Percentiles rank a stretch among this genome's conserved stretches.
These are phyloP conservation scores for Podospora comata DNA, from an alignment of 495 filamentous ascomycete genomes.

Conservation along the genomic window DNA sequence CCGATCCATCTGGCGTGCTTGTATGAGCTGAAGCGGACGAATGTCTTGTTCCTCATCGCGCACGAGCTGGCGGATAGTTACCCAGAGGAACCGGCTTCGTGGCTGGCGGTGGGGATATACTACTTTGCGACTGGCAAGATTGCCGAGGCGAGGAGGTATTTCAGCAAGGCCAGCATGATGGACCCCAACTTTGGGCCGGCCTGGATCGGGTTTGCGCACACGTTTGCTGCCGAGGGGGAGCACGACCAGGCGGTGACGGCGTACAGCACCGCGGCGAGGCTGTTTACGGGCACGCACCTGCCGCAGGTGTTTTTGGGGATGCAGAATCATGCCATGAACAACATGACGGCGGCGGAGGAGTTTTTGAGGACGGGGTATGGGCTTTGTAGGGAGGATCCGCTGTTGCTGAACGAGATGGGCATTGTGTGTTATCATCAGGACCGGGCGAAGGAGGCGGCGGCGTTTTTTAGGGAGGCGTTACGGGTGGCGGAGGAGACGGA, in stretches of 20 bases:
- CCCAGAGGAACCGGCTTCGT: constrained; percentile 84
- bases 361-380: constrained; percentile 84
- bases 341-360: constrained; percentile 92
- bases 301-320: constrained; percentile 96
- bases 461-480: constrained; percentile 71
- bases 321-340: constrained; percentile 95
- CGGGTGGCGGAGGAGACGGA: constrained; percentile 73
- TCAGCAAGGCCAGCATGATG: constrained; percentile 95
- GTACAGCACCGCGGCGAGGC: constrained; percentile 89
- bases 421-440: constrained; percentile 93
- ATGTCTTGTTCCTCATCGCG: constrained; percentile 86
- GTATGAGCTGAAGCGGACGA: constrained; percentile 81
- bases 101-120: constrained; percentile 92
- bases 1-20: constrained; percentile 90
- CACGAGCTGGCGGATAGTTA: constrained; percentile 92
- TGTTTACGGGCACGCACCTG: constrained; percentile 96
- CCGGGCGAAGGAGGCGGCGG: constrained; percentile 65
- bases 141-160: constrained; percentile 89
- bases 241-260: constrained; percentile 98
- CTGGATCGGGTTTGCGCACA: constrained; percentile 99
- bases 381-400: constrained; percentile 73
- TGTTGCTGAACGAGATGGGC: constrained; percentile 92
- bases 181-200: constrained; percentile 96
- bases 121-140: constrained; percentile 88
- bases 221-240: constrained; percentile 99